Conservation (phyloP, 2,329 filamentous ascomycete genomes). For the Pseudogymnoascus sp. region DNA sequence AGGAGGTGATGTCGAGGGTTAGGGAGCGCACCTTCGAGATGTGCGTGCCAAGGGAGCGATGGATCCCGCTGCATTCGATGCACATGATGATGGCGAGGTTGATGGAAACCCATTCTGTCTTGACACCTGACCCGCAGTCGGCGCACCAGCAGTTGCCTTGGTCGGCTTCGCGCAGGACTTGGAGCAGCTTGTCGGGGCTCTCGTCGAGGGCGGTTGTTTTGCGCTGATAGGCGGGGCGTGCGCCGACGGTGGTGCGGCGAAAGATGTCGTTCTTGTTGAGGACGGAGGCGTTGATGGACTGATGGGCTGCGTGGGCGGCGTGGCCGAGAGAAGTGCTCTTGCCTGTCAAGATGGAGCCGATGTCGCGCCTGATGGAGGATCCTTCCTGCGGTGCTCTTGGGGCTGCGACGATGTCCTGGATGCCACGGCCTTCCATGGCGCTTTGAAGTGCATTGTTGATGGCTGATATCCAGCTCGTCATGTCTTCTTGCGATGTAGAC, state of each 20-base stretch:
- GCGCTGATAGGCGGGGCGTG: slow-evolving; percentile 63
- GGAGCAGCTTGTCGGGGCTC: slow-evolving; percentile 76
- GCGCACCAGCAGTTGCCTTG: slow-evolving; percentile 91
- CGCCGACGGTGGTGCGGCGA: slow-evolving; percentile 85
- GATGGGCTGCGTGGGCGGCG: slow-evolving; percentile 21
- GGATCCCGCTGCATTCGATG: slow-evolving; percentile 96
- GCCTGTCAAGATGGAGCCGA: slow-evolving; percentile 85
- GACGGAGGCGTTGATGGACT: slow-evolving; percentile 43
- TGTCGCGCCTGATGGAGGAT: slow-evolving; percentile 66
- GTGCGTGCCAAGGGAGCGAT: slow-evolving; percentile 90
- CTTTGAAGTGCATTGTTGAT: slow-evolving; percentile 98
- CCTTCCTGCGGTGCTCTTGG: slow-evolving; percentile 35
- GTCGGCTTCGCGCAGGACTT: slow-evolving; percentile 81
- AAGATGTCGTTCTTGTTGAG: slow-evolving; percentile 52
- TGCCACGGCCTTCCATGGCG: slow-evolving; percentile 76
- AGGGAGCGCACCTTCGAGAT: slow-evolving; percentile 96
- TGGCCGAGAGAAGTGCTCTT: slow-evolving; percentile 68
- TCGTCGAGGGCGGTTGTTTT: slow-evolving; percentile 68
- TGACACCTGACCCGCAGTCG: slow-evolving; percentile 83
- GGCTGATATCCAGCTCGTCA: slow-evolving; percentile 91
- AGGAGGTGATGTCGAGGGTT: slow-evolving; percentile 90
- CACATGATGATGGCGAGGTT: slow-evolving; percentile 94
- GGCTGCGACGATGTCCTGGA: slow-evolving; percentile 43
- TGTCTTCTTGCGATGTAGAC: slow-evolving; percentile 94
- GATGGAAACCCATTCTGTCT: slow-evolving; percentile 98